Evolutionary conservation across 805 yeast species (phyloP).

Genomic region (Candida succiphila): DNA sequence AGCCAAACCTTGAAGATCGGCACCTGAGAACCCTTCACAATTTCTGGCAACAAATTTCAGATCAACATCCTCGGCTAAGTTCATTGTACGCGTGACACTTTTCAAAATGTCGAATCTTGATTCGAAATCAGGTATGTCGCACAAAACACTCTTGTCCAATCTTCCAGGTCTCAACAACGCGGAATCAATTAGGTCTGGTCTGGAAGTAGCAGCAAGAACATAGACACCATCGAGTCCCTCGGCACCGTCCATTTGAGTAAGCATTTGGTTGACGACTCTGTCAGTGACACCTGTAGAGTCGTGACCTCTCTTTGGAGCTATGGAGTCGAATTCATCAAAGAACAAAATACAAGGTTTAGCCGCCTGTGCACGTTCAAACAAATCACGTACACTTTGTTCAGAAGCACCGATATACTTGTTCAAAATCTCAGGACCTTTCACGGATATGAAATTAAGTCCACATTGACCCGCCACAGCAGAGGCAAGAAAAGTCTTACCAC

Average conservation of each 20-base stretch:
- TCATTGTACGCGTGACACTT: conserved; percentile 53
- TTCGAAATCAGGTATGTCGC: conserved; percentile 69
- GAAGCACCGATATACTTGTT: conserved; percentile 96
- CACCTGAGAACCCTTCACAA: conserved; percentile 83
- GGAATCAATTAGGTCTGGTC: conserved; percentile 93
- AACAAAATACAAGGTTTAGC: conserved; percentile 90
- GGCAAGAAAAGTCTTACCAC: conserved; percentile 91
- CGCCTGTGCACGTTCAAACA: conserved; percentile 89
- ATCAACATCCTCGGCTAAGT: conserved; percentile 38
- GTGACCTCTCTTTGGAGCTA: conserved; percentile 96
- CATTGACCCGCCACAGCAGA: conserved; percentile 91
- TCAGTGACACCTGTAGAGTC: conserved; percentile 98
- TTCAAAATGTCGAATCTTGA: conserved; percentile 68
- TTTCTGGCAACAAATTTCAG: conserved; percentile 41
- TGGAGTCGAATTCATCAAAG: conserved; percentile 93
- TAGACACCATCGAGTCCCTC: conserved; percentile 96
- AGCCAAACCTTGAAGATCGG: conserved; percentile 86
- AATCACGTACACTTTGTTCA: conserved; percentile 87
- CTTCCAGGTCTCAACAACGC: conserved; percentile 95
- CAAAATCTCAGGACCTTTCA: conserved; percentile 92
- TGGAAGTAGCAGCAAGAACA: conserved; percentile 89
- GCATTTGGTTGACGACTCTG: conserved; percentile 91
- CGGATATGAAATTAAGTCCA: conserved; percentile 85
- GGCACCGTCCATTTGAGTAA: conserved; percentile 99
- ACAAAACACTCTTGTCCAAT: conserved; percentile 82